phyloP scores from a whole-genome alignment of 139 green algal species.

The Ettlia oleoabundans region DNA sequence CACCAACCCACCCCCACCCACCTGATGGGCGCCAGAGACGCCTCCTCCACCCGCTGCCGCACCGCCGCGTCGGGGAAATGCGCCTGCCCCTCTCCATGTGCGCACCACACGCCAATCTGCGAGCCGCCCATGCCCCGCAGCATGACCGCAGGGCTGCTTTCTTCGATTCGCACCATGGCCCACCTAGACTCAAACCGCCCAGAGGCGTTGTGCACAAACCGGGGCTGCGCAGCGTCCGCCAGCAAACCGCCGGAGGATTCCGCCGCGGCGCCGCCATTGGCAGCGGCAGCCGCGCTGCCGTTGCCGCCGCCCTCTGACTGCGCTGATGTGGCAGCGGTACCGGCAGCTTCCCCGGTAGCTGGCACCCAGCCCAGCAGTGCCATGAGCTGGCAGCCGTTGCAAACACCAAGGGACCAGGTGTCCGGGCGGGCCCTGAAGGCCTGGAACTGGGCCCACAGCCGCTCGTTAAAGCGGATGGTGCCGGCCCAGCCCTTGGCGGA shows the following conservation, averaged over 20 bases:
- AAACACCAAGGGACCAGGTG: constrained; percentile 97
- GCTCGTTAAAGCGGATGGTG: constrained; percentile 93
- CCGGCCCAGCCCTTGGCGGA: constrained; percentile 97
- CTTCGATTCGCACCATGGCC: constrained; percentile 76
- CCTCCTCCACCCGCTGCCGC: constrained; percentile 60
- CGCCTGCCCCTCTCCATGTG: constrained; percentile 94
- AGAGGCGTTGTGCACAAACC: constrained; percentile 96
- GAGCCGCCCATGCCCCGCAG: constrained; percentile 85
- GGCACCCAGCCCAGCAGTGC: constrained; percentile 98
- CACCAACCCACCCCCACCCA: constrained; percentile 46
- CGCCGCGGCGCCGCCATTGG: neutral
- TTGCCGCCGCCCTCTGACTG: no score
- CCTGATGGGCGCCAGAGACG: constrained; percentile 84
- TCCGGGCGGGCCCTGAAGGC: constrained; percentile 77
- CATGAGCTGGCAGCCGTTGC: constrained; percentile 99
- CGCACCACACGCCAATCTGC: constrained; percentile 93
- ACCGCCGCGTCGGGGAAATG: constrained; percentile 89
- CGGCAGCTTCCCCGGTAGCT: constrained; percentile 48
- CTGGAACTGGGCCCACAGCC: constrained; percentile 86
- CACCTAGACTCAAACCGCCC: constrained; percentile 90
- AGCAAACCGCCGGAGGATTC: constrained; percentile 40
- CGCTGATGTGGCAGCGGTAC: no score
- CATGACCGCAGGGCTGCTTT: constrained; percentile 81
- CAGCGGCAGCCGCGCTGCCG: neutral
- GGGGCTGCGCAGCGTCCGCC: constrained; percentile 84